phyloP scores from a whole-genome alignment of 192 early-diverging fungal species.

The Umbelopsis ramanniana region DNA sequence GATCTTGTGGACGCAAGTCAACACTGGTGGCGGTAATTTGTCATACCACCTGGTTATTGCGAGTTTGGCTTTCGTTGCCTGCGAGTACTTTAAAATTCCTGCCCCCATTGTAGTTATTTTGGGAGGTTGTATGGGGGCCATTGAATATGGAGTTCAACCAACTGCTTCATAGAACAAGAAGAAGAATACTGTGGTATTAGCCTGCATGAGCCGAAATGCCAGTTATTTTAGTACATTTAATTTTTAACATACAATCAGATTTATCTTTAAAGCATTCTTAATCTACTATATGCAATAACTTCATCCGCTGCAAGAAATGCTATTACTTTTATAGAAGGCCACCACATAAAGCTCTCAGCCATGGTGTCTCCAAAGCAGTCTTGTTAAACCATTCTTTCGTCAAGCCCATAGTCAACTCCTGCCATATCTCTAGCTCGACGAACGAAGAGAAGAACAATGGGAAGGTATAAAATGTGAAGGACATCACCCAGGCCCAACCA shows the following conservation, averaged over 20 bases:
- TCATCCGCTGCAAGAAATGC: no score
- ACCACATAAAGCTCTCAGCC: not conserved
- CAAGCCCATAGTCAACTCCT: not conserved
- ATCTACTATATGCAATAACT: not conserved
- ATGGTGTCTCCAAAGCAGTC: not conserved
- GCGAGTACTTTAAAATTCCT: constrained; percentile 37
- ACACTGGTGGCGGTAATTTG: constrained; percentile 29
- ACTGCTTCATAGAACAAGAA: not conserved
- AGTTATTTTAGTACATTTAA: not conserved
- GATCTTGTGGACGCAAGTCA: constrained; percentile 50
- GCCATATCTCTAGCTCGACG: constrained; percentile 2
- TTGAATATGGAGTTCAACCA: constrained; percentile 25
- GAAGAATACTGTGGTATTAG: not conserved
- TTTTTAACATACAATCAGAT: not conserved
- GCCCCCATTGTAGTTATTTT: constrained; percentile 39
- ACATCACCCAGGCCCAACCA: constrained; percentile 2
- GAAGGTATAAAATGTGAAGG: constrained; percentile 4
- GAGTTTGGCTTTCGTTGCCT: constrained; percentile 39
- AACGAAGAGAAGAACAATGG: constrained; percentile 9
- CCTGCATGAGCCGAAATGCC: not conserved
- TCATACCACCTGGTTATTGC: constrained; percentile 43
- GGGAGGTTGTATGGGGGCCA: constrained; percentile 44
- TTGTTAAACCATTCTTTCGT: not conserved
- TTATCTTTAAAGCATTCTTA: not conserved
- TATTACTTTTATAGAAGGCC: not conserved